These are phyloP conservation scores for Saccharomyces uvarum DNA, from an alignment of 1,139 yeast genomes.

Conservation along the genomic window DNA sequence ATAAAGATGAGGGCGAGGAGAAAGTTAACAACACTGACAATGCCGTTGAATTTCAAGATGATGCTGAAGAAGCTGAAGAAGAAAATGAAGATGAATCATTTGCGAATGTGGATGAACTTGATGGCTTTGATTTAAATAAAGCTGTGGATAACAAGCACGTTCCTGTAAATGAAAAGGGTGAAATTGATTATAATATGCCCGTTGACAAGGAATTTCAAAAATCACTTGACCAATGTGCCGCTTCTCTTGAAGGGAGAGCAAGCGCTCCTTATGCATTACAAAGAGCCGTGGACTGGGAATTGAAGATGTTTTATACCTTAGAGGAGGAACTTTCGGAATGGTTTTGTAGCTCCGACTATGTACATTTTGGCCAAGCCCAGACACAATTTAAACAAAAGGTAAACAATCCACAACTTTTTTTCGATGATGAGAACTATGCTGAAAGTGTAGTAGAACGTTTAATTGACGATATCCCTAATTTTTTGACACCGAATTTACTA, in stretches of 20 bases:
- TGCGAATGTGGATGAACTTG: slow-evolving; percentile 33
- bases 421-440: slow-evolving; percentile 18
- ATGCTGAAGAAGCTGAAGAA: slow-evolving; percentile 19
- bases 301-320: slow-evolving; percentile 38
- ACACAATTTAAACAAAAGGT: slow-evolving; percentile 17
- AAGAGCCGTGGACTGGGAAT: slow-evolving; percentile 42
- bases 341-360: slow-evolving; percentile 51
- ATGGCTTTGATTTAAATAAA: slow-evolving; percentile 20
- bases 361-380: slow-evolving; percentile 14
- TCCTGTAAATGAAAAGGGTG: slow-evolving; percentile 3
- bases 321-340: slow-evolving; percentile 51
- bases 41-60: slow-evolving; percentile 1
- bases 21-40: slow-evolving; percentile 9
- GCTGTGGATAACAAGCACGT: not conserved
- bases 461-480: slow-evolving; percentile 4
- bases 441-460: slow-evolving; percentile 8
- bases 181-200: slow-evolving; percentile 32
- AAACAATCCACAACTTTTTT: slow-evolving; percentile 17
- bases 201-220: slow-evolving; percentile 34
- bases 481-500: slow-evolving; percentile 11
- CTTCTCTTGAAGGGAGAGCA: slow-evolving; percentile 24
- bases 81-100: slow-evolving; percentile 29
- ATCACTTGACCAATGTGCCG: slow-evolving; percentile 33
- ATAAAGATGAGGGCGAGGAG: not conserved
- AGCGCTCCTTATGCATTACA: slow-evolving; percentile 27